Evolutionary conservation across 805 yeast species (phyloP), one percentile per base, ranked within the genome.

Genomic region (Wickerhamiella azymoides): DNA sequence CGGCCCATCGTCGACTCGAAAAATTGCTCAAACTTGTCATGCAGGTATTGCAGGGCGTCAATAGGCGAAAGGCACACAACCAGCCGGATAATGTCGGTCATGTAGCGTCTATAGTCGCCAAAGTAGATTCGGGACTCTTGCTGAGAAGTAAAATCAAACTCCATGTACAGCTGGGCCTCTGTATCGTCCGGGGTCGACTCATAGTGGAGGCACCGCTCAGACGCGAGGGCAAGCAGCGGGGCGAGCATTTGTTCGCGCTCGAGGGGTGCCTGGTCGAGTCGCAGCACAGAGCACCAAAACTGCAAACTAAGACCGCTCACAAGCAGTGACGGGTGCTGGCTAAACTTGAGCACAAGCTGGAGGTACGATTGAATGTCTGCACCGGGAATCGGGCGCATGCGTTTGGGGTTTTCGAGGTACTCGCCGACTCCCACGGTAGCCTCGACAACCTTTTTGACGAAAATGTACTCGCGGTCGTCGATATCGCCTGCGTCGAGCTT

Each of bases 31-130:
- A 89, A 66, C 50, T 93, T 66, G 47, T 70, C 69, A 51, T 84
- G 86, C 40, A 92, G 66, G 94, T 95, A 92, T 50, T 67, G 68
- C 51, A 89, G 69, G 0, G 96, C 81, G 41, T 76, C 84, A 49
- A 80, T 77, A 9, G 96, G 89, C 53, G 77, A 77, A 41, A 84
- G 79, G 67, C 97, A 92, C 2, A 89, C 78, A 9, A 85, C 76
- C 32, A 92, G 73, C 54, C 99, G 71, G 26, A 88, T 84, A 40
- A 92, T 83, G 61, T 92, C 98, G 57, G 89, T 95, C 57, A 84
- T 76, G 59, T 83, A 76, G 55, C 84, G 81, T 52, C 81, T 76
- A 62, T 84, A 92, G 58, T 84, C 84, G 27, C 76, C 72, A 51
- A 89, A 69, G 57, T 86, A 93, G 1, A 83, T 72, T 39, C 73